Evolutionary conservation across 2,329 filamentous ascomycete species (phyloP), one percentile per base, ranked within the genome.

Genomic region (Fusarium albidum): DNA sequence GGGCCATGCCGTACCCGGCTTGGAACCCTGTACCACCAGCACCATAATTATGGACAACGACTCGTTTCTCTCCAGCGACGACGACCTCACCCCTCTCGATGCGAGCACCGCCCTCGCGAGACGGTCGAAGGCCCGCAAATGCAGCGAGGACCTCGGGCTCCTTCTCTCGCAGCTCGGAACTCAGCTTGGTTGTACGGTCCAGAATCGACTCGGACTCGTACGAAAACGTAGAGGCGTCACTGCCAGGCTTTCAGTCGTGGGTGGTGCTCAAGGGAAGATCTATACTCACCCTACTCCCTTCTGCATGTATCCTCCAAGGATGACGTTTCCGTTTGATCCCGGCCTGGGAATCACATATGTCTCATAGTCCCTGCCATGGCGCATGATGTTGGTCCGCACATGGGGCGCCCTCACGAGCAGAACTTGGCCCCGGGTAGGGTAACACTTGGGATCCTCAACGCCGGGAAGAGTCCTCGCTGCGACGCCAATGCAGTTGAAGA

Each of bases 1-100:
- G 13, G 0, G 74, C 72, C 73, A 75, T 75, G 6, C 72, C 73
- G 32, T 71, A 75, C 5, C 74, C 73, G 4, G 77, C 76, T 43
- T 79, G 77, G 53, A 75, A 79, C 0, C 77, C 77, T 3, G 77
- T 76, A 9, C 77, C 77, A 1, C 77, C 75, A 6, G 76, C 77
- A 6, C 77, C 77, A 55, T 80, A 78, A 45, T 77, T 77, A 57
- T 77, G 76, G 4, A 78, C 70, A 10, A 75, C 38, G 1, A 54
- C 48, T 2, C 65, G 59, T 13, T 58, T 55, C 32, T 64, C 26
- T 6, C 66, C 69, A 3, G 49, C 50, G 4, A 74, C 59, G 1
- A 47, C 15, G 7, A 71, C 14, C 9, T 58, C 42, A 40, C 78
- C 77, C 9, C 79, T 61, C 60, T 80, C 78, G 14, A 81, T 74